phyloP scores from a whole-genome alignment of 1,139 yeast genomes.

The Debaryomyces fabryi region DNA sequence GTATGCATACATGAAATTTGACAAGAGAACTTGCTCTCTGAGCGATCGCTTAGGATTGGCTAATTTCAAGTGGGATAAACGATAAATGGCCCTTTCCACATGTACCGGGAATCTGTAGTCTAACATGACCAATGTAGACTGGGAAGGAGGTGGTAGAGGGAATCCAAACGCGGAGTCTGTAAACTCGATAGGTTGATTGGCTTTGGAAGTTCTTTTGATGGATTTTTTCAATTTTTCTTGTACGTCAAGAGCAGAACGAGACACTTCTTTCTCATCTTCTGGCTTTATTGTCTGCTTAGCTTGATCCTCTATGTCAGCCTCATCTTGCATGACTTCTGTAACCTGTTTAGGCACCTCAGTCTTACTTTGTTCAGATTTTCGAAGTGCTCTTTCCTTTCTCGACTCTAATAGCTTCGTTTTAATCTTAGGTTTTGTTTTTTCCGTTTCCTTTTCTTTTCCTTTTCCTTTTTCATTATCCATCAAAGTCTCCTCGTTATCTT shows the following conservation, averaged over 20 bases:
- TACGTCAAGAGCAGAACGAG: slow-evolving; percentile 42
- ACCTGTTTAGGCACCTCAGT: slow-evolving; percentile 8
- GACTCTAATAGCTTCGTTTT: slow-evolving; percentile 1
- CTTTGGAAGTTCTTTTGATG: slow-evolving; percentile 45
- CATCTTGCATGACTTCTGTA: background rate
- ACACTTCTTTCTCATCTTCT: slow-evolving; percentile 4
- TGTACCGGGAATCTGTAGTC: slow-evolving; percentile 90
- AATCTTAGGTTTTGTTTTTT: slow-evolving; percentile 11
- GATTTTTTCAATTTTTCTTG: slow-evolving; percentile 51
- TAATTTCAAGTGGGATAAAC: slow-evolving; percentile 86
- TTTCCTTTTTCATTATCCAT: slow-evolving; percentile 11
- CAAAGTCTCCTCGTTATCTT: slow-evolving; percentile 9
- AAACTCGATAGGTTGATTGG: slow-evolving; percentile 74
- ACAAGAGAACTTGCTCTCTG: slow-evolving; percentile 85
- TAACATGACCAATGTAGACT: slow-evolving; percentile 74
- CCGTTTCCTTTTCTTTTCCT: slow-evolving; percentile 12
- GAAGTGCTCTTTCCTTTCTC: background rate
- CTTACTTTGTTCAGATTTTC: slow-evolving; percentile 11
- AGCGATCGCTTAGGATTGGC: slow-evolving; percentile 93
- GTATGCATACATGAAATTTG: slow-evolving; percentile 97
- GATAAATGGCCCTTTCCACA: slow-evolving; percentile 92
- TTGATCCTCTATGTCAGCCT: background rate
- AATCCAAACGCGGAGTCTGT: slow-evolving; percentile 85
- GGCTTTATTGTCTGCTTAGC: background rate
- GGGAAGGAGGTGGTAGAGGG: slow-evolving; percentile 79